Evolutionary conservation across 164 flowering plant genomes (phyloP), one percentile per base, ranked within the genome.

Genomic region (Magnolia kwangsiensis): DNA sequence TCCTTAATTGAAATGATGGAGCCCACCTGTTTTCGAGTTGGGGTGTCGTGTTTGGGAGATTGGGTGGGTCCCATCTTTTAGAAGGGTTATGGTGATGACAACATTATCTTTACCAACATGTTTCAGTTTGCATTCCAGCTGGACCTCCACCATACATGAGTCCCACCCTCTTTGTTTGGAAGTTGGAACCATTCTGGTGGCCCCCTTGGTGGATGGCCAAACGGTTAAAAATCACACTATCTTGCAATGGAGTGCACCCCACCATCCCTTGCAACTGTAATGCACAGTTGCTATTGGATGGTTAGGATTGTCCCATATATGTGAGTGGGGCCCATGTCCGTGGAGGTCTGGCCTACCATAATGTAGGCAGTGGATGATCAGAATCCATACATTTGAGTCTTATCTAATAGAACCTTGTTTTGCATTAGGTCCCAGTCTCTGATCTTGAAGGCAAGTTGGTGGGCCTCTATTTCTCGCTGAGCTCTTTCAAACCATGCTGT

Each of bases 401-500:
- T 11, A 55, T 55, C 61, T 55, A 16, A 55, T 8, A 16, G 61
- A 55, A 55, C 61, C 18, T 55, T 37, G 45, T 37, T n/a, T 27
- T 3, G n/a, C 51, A 10, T 72, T 72, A 85, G 87, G 75, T 85
- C 11, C 74, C 74, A 9, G 72, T 85, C 10, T 59, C 84, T 1
- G 84, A 83, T 65, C 80, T 85, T 72, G 83, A 80, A 80, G 86
- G 86, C 19, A 83, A 82, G 75, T 75, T 65, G 45, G 83, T 85
- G 13, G 87, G 83, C 3, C 69, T 83, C 14, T 81, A 83, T 63
- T 81, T 85, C 78, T 74, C 77, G 14, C 1, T 51, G 2, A 11
- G 24, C 29, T 19, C 67, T 4, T 59, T 61, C 49, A 13, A 19
- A 18, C 16, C 71, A 18, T 80, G 75, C 67, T n/a, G 13, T 0